Evolutionary conservation across 2,329 filamentous ascomycete species (phyloP).

Genomic region (Plenodomus tracheiphilus): DNA sequence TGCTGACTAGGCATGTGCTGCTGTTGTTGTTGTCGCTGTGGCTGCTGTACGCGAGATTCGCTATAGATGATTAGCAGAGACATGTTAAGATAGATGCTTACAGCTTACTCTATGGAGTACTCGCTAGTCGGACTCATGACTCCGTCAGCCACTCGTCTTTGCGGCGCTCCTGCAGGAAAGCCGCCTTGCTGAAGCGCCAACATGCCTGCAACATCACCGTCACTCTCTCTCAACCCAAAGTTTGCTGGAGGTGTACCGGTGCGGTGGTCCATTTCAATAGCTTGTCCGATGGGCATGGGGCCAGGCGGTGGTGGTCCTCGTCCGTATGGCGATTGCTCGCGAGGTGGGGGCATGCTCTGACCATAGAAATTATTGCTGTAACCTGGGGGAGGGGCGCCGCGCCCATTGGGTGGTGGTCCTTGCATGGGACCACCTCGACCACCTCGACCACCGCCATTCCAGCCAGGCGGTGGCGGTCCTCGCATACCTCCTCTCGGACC

Average conservation of each 20-base stretch:
- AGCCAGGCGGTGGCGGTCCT: conserved; percentile 47
- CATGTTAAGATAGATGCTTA: conserved; percentile 5
- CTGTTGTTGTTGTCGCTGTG: conserved; percentile 23
- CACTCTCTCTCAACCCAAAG: conserved; percentile 61
- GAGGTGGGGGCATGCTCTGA: conserved; percentile 48
- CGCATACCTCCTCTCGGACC: conserved; percentile 44
- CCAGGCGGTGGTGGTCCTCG: conserved; percentile 60
- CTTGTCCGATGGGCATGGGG: conserved; percentile 57
- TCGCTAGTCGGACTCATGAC: conserved; percentile 63
- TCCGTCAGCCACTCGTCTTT: conserved; percentile 28
- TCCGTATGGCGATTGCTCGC: conserved; percentile 45
- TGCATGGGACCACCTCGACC: conserved; percentile 39
- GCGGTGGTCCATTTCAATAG: conserved; percentile 78
- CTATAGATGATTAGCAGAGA: conserved; percentile 3
- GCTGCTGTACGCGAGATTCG: conserved; percentile 8
- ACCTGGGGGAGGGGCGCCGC: conserved; percentile 48
- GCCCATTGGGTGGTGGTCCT: conserved; percentile 43
- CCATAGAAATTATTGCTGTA: conserved; percentile 45
- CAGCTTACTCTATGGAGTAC: conserved; percentile 74
- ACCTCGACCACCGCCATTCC: conserved; percentile 43
- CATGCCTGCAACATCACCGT: conserved; percentile 74
- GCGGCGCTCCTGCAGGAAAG: conserved; percentile 32
- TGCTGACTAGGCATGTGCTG: conserved; percentile 25
- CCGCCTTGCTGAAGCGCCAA: conserved; percentile 66
- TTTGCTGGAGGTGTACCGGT: conserved; percentile 34